Evolutionary conservation across 176 grass and related monocot species (phyloP).

Genomic region (Canna indica): DNA sequence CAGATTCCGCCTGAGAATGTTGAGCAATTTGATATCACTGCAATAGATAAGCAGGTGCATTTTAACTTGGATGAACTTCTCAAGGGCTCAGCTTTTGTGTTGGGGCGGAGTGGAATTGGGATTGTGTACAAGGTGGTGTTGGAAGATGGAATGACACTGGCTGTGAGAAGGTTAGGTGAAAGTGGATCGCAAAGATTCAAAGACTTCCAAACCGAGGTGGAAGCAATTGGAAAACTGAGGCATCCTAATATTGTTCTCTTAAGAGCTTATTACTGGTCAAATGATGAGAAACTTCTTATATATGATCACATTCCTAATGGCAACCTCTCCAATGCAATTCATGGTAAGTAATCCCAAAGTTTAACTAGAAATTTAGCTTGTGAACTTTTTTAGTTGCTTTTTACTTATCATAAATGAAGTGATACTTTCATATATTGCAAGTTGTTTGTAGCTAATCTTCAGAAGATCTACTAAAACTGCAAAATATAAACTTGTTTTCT

Average conservation of each 20-base stretch:
- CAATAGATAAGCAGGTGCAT: slow-evolving; percentile 1
- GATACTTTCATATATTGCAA: too few species aligned
- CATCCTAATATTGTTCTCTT: slow-evolving; percentile 8
- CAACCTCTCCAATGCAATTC: slow-evolving; percentile 15
- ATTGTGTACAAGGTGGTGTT: slow-evolving; percentile 7
- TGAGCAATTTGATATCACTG: slow-evolving; percentile 8
- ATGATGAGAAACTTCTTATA: slow-evolving; percentile 11
- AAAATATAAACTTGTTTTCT: too few species aligned
- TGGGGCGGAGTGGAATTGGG: slow-evolving; percentile 7
- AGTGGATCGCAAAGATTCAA: slow-evolving; percentile 9
- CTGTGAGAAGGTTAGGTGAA: slow-evolving; percentile 7
- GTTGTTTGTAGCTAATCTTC: too few species aligned
- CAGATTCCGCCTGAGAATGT: background rate
- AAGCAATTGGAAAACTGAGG: slow-evolving; percentile 11
- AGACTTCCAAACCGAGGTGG: slow-evolving; percentile 10
- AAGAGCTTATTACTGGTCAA: slow-evolving; percentile 16
- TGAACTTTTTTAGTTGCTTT: background rate
- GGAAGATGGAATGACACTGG: slow-evolving; percentile 3
- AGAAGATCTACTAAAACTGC: too few species aligned
- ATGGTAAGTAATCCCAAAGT: too few species aligned
- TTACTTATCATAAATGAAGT: background rate
- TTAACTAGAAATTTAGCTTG: too few species aligned
- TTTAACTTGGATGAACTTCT: slow-evolving; percentile 7
- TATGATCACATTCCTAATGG: slow-evolving; percentile 5
- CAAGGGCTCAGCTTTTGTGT: slow-evolving; percentile 5